A percentile compares a stretch with the other conserved stretches of the same genome.
These are phyloP conservation scores for Tuber indicum DNA, from an alignment of 495 filamentous ascomycete species.

Conservation along the genomic window DNA sequence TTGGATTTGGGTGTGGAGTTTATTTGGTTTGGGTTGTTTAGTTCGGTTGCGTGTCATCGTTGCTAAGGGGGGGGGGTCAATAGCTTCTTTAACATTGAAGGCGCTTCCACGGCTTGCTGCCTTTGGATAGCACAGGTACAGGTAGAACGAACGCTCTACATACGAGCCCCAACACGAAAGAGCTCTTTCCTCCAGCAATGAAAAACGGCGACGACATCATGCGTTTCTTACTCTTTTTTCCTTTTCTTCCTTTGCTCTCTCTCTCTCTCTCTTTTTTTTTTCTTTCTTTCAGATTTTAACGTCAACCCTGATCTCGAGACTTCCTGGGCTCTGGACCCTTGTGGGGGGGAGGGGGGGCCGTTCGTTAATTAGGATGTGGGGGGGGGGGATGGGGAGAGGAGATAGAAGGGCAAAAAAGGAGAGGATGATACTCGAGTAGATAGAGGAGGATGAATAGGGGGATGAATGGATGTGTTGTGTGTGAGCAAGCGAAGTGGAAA, in stretches of 20 bases:
- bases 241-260: neutral
- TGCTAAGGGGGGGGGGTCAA: neutral
- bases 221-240: neutral
- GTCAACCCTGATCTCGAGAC: neutral
- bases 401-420: neutral
- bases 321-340: neutral
- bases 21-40: neutral
- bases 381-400: neutral
- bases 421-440: neutral
- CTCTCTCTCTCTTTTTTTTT: neutral
- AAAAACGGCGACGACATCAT: constrained; percentile 3
- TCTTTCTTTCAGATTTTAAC: neutral
- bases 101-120: neutral
- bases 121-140: neutral
- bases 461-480: constrained; percentile 1
- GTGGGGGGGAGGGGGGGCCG: neutral
- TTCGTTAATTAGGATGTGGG: neutral
- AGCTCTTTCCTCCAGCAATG: neutral
- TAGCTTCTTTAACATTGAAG: neutral
- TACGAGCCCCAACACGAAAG: neutral
- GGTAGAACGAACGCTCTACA: neutral
- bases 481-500: neutral
- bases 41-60: neutral
- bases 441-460: constrained; percentile 1
- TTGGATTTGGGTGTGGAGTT: neutral